Base-by-base conservation (phyloP, 2,329 filamentous ascomycete genomes). In the Fusarium anthophilum region DNA sequence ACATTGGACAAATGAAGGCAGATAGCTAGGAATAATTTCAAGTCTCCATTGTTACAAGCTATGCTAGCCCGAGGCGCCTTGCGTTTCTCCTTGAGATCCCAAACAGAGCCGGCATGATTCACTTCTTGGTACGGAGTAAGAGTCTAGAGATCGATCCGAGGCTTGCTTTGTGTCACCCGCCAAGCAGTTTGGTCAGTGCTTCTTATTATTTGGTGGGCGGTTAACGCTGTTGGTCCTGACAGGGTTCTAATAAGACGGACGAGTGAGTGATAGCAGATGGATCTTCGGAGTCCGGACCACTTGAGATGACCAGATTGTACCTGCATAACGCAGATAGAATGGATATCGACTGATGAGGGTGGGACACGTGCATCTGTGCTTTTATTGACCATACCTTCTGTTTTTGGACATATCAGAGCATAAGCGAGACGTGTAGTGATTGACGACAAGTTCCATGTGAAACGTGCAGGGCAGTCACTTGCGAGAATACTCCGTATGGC, bases 281-380 rank as follows among this genome's bases (percentile, higher is more conserved):
- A 77, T 77, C 75, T 72, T 72, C 74, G 75, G 73, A 65, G 48
- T 70, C 70, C 70, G 70, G 70, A 67, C 64, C 66, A 76, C 63
- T 73, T 44, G 59, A 73, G 63, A 77, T 71, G 71, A 73, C 65
- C 56, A 77, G 76, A 77, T 77, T 69, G 76, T 77, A 77, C 76
- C 76, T 77, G 76, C 76, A 77, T 74, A 30, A 70, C 57, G 76
- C 63, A 69, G 68, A 73, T 63, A 60, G 38, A 48, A 70, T 39
- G 54, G 43, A 70, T 65, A 57, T 61, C 59, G 32, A 53, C 63
- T 66, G 66, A 53, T 66, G 63, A 53, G 54, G 58, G 54, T 70
- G 66, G 70, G 67, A 74, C 70, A 77, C 67, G 63, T 74, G 67
- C 70, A 60, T 30, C 48, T 39, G 47, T 38, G 35, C 55, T 48